Percentiles rank a stretch among this genome's conserved stretches.
These are phyloP conservation scores for Suhomyces kilbournensis DNA, from an alignment of 805 yeast species.

Conservation along the genomic window DNA sequence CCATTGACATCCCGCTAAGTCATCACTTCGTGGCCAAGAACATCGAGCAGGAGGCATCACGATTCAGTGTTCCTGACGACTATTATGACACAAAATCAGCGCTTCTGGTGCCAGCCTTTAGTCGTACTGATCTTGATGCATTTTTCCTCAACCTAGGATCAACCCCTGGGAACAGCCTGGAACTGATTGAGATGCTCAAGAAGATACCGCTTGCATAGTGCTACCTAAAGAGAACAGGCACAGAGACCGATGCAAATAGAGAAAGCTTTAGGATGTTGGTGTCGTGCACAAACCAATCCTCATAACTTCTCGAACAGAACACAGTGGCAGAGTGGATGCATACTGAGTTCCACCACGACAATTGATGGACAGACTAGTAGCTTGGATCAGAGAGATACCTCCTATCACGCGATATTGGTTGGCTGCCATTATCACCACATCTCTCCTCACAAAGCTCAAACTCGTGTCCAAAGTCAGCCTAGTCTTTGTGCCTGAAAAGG, in stretches of 20 bases:
- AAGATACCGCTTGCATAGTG: conserved; percentile 6
- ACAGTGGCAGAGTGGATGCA: background rate
- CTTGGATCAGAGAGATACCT: conserved; percentile 14
- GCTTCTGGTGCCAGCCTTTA: background rate
- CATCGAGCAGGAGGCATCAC: conserved; percentile 17
- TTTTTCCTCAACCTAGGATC: conserved; percentile 19
- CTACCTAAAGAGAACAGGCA: too few relatives aligned
- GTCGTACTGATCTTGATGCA: conserved; percentile 19
- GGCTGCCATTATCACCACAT: conserved; percentile 18
- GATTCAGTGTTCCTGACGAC: conserved; percentile 15
- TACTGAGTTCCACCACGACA: background rate
- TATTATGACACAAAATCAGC: conserved; percentile 4
- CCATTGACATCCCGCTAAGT: conserved; percentile 24
- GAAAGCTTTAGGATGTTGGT: too few relatives aligned
- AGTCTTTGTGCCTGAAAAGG: conserved; percentile 25
- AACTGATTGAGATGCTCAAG: conserved; percentile 5
- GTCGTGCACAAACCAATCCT: background rate
- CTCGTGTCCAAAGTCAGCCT: conserved; percentile 18
- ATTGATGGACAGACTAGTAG: conserved; percentile 17
- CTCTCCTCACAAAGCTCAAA: conserved; percentile 19
- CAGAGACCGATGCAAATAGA: too few relatives aligned
- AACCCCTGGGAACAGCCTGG: conserved; percentile 6
- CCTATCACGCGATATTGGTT: conserved; percentile 29
- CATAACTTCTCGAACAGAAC: background rate
- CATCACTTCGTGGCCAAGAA: conserved; percentile 24